These are phyloP conservation scores for Bipolaris gigantea DNA, from an alignment of 2,329 filamentous ascomycete species.

Conservation along the genomic window DNA sequence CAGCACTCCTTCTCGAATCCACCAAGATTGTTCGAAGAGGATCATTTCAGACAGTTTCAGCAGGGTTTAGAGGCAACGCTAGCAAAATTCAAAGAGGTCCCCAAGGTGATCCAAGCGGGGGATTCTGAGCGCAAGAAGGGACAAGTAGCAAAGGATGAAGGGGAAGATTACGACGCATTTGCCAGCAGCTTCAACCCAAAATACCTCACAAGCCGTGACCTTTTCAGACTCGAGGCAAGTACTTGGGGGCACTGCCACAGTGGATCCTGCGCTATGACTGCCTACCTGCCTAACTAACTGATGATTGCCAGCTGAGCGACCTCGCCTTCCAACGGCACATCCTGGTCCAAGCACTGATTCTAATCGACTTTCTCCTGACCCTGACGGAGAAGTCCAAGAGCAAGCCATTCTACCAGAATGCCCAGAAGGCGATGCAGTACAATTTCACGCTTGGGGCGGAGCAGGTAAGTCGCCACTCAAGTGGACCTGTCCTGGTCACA, in stretches of 20 bases:
- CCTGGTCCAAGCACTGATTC: slow-evolving; percentile 89
- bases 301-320: slow-evolving; percentile 72
- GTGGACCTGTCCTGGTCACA: slow-evolving; percentile 10
- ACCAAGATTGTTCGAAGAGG: slow-evolving; percentile 73
- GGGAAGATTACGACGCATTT: slow-evolving; percentile 63
- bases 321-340: slow-evolving; percentile 92
- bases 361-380: slow-evolving; percentile 94
- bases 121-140: slow-evolving; percentile 63
- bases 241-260: slow-evolving; percentile 24
- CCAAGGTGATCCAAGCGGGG: slow-evolving; percentile 68
- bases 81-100: slow-evolving; percentile 72
- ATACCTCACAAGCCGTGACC: slow-evolving; percentile 93
- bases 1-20: slow-evolving; percentile 93
- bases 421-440: slow-evolving; percentile 89
- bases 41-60: slow-evolving; percentile 68
- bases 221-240: slow-evolving; percentile 90
- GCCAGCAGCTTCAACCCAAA: slow-evolving; percentile 90
- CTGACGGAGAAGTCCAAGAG: slow-evolving; percentile 80
- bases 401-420: slow-evolving; percentile 68
- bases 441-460: slow-evolving; percentile 75
- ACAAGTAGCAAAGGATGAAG: slow-evolving; percentile 61
- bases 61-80: slow-evolving; percentile 64
- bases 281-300: slow-evolving; percentile 8
- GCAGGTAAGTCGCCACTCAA: slow-evolving; percentile 62
- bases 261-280: slow-evolving; percentile 25